These are phyloP conservation scores for Choiromyces venosus DNA, from an alignment of 495 filamentous ascomycete species.

Conservation along the genomic window DNA sequence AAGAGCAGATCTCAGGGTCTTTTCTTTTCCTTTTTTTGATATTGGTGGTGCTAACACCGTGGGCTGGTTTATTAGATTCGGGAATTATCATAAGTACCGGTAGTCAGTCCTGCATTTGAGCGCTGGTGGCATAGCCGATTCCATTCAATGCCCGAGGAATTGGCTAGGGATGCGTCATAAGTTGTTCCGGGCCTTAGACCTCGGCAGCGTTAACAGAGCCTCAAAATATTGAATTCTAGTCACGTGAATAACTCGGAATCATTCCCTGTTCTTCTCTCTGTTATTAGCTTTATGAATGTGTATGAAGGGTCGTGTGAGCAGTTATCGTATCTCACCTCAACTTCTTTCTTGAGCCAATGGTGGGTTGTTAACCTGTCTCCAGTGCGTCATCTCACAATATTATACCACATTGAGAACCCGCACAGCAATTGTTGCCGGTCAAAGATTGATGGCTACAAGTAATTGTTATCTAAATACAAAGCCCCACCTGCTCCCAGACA, in stretches of 20 bases:
- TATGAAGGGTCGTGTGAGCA: neutral
- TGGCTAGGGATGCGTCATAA: conserved; percentile 21
- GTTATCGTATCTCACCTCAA: neutral
- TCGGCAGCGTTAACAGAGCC: conserved; percentile 24
- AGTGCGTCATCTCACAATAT: neutral
- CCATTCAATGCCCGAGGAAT: conserved; percentile 10
- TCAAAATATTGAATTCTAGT: conserved; percentile 10
- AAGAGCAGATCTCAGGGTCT: neutral
- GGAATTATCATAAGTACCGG: neutral
- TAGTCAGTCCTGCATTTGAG: neutral
- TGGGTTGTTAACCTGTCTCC: neutral
- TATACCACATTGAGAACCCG: neutral
- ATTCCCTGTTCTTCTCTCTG: neutral
- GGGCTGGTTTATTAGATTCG: neutral
- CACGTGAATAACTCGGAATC: conserved; percentile 20
- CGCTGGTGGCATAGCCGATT: conserved; percentile 16
- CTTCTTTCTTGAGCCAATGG: neutral
- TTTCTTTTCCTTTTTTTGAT: neutral
- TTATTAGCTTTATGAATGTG: neutral
- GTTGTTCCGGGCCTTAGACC: conserved; percentile 17
- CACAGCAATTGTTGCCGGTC: neutral
- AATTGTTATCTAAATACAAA: neutral
- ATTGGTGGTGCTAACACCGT: neutral
- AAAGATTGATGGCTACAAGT: neutral
- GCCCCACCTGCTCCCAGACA: neutral